A percentile compares a stretch with the other conserved stretches of the same genome.
phyloP scores from a whole-genome alignment of 768 basidiomycete species.

The Sarcodon sp. region DNA sequence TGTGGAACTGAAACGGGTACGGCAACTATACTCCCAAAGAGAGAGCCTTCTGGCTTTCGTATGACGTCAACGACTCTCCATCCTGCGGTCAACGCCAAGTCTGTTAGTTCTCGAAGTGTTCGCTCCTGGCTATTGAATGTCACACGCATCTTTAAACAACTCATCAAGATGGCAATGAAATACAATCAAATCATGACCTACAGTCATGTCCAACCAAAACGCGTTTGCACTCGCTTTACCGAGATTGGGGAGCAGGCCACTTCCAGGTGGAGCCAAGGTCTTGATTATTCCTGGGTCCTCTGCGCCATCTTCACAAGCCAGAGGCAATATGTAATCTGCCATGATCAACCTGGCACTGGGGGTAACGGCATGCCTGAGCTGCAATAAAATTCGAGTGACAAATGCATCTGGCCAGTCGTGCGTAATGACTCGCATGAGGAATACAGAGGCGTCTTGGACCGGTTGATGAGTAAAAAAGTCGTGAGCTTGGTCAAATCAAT shows the following conservation, averaged over 20 bases:
- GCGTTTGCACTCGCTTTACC: slow-evolving; percentile 60
- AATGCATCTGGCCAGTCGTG: slow-evolving; percentile 70
- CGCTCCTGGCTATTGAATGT: slow-evolving; percentile 61
- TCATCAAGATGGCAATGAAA: neutral
- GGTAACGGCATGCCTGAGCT: slow-evolving; percentile 26
- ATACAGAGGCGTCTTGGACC: slow-evolving; percentile 39
- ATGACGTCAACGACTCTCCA: slow-evolving; percentile 56
- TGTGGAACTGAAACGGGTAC: slow-evolving; percentile 42
- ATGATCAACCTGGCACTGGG: slow-evolving; percentile 48
- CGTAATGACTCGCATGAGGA: slow-evolving; percentile 55
- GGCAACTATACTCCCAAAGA: slow-evolving; percentile 64
- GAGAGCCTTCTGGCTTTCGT: slow-evolving; percentile 43
- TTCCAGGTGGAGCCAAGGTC: slow-evolving; percentile 37
- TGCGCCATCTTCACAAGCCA: slow-evolving; percentile 48
- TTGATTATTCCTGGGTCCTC: slow-evolving; percentile 27
- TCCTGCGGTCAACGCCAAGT: slow-evolving; percentile 44
- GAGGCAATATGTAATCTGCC: slow-evolving; percentile 58
- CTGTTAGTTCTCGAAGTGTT: slow-evolving; percentile 49
- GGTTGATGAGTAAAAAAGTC: slow-evolving; percentile 66
- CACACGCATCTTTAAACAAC: slow-evolving; percentile 43
- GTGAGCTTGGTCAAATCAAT: slow-evolving; percentile 29
- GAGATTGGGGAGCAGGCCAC: slow-evolving; percentile 59
- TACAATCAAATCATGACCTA: slow-evolving; percentile 15
- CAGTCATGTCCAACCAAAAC: slow-evolving; percentile 62
- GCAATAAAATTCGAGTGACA: slow-evolving; percentile 27